Conservation (phyloP, 225 moss, liverwort and hornwort genomes). For the Physcomitrium patens region DNA sequence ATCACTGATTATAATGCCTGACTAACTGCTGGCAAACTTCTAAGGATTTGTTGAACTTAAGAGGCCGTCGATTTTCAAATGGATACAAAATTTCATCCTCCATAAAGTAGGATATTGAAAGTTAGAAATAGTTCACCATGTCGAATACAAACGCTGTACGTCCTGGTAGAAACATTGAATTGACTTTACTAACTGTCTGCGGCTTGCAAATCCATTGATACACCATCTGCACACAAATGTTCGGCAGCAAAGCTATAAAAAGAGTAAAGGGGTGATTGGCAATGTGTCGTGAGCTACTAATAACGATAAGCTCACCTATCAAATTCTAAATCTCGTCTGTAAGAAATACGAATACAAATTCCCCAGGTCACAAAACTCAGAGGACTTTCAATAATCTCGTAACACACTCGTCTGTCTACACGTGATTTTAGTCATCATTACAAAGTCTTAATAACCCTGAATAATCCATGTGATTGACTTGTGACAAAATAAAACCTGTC, state of each 20-base stretch:
- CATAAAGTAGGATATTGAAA: conserved; percentile 15
- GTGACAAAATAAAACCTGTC: conserved; percentile 2
- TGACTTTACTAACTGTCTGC: conserved; percentile 83
- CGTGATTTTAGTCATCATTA: background rate
- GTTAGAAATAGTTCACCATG: conserved; percentile 69
- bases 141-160: conserved; percentile 98
- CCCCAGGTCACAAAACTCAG: conserved; percentile 10
- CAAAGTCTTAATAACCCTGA: conserved; percentile 20
- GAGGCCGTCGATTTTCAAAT: conserved; percentile 9
- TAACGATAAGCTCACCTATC: conserved; percentile 9
- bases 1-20: conserved; percentile 18
- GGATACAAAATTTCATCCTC: background rate
- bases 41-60: background rate
- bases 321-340: background rate
- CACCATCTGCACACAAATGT: conserved; percentile 66
- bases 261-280: conserved; percentile 5
- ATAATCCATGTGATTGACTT: conserved; percentile 5
- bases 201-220: conserved; percentile 96
- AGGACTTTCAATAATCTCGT: conserved; percentile 8
- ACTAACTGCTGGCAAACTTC: conserved; percentile 7
- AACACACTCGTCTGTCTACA: background rate
- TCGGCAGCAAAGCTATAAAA: conserved; percentile 19
- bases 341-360: background rate
- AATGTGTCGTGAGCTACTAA: background rate
- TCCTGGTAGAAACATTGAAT: conserved; percentile 96